phyloP scores from a whole-genome alignment of 805 yeast genomes.

The Spathaspora passalidarum region DNA sequence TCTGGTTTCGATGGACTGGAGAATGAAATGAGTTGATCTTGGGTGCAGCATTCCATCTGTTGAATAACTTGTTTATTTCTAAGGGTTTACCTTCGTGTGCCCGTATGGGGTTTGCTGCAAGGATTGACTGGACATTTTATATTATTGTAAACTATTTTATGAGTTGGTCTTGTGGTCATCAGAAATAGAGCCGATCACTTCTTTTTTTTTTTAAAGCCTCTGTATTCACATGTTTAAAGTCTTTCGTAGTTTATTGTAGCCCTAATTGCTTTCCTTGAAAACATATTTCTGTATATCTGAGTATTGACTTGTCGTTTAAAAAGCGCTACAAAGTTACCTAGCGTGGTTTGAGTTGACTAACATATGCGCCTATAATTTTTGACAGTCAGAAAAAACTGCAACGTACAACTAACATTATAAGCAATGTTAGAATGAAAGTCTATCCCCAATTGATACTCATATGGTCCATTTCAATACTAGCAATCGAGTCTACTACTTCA shows the following conservation, averaged over 20 bases:
- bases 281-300: too few relatives aligned
- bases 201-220: too few relatives aligned
- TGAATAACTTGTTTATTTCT: conserved; percentile 42
- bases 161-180: too few relatives aligned
- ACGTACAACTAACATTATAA: neutral
- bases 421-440: conserved; percentile 1
- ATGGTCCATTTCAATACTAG: neutral
- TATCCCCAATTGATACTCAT: neutral
- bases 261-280: too few relatives aligned
- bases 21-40: conserved; percentile 57
- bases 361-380: too few relatives aligned
- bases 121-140: conserved; percentile 53
- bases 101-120: conserved; percentile 72
- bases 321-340: too few relatives aligned
- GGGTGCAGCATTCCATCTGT: conserved; percentile 72
- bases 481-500: neutral
- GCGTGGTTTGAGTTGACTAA: too few relatives aligned
- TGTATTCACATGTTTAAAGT: too few relatives aligned
- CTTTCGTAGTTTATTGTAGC: too few relatives aligned
- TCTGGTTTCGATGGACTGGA: conserved; percentile 55
- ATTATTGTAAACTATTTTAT: too few relatives aligned
- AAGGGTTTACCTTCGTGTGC: conserved; percentile 75
- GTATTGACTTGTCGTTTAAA: too few relatives aligned
- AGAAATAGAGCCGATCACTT: too few relatives aligned
- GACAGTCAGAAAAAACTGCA: neutral